Evolutionary conservation across 2,329 filamentous ascomycete species (phyloP).

Genomic region (Aspergillus tanneri): DNA sequence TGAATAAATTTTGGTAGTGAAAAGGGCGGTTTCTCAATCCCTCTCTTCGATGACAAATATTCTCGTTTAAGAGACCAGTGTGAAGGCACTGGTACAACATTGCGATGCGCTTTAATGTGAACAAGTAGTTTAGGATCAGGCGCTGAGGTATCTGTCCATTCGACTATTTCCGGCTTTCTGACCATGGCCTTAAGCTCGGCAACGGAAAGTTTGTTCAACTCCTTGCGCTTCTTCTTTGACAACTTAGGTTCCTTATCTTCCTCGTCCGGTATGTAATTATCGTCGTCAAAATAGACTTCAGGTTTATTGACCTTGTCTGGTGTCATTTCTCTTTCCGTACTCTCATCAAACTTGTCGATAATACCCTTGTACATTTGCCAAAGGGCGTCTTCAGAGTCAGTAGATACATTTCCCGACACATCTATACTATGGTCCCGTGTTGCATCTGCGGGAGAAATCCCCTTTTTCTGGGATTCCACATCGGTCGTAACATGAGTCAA

Average conservation of each 20-base stretch:
- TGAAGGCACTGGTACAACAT: slow-evolving; percentile 87
- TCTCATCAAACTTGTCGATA: slow-evolving; percentile 73
- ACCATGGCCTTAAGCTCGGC: slow-evolving; percentile 94
- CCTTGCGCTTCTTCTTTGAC: slow-evolving; percentile 93
- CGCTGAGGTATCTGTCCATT: slow-evolving; percentile 95
- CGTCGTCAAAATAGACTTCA: slow-evolving; percentile 77
- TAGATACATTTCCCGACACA: slow-evolving; percentile 48
- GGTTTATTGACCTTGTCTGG: slow-evolving; percentile 72
- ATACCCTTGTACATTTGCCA: slow-evolving; percentile 82
- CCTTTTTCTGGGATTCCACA: slow-evolving; percentile 10
- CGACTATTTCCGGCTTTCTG: slow-evolving; percentile 86
- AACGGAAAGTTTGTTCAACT: slow-evolving; percentile 86
- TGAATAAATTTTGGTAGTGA: slow-evolving; percentile 93
- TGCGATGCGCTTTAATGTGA: slow-evolving; percentile 91
- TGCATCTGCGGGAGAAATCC: slow-evolving; percentile 12
- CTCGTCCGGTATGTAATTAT: slow-evolving; percentile 82
- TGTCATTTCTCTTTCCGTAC: slow-evolving; percentile 62
- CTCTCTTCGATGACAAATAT: slow-evolving; percentile 93
- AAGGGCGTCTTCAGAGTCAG: slow-evolving; percentile 69
- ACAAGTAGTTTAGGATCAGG: slow-evolving; percentile 85
- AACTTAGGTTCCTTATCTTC: slow-evolving; percentile 66
- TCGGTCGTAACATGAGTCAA: slow-evolving; percentile 3
- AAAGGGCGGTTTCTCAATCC: slow-evolving; percentile 94
- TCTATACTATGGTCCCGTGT: slow-evolving; percentile 47
- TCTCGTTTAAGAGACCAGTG: slow-evolving; percentile 98